Base-by-base conservation (phyloP, 2,329 filamentous ascomycete genomes). In the Verticillium nonalfalfae region DNA sequence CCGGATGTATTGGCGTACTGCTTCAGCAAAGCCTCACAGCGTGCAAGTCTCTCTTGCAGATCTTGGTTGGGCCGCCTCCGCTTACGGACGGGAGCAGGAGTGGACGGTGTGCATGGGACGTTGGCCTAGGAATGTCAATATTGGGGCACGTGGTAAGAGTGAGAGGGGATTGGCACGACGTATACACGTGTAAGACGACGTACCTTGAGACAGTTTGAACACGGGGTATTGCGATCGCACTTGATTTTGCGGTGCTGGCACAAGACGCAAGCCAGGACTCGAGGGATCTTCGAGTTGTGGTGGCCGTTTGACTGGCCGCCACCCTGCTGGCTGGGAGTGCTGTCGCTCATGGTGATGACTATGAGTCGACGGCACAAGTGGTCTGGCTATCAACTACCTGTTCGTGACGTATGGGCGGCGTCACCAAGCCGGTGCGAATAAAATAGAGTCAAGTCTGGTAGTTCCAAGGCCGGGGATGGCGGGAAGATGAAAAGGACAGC, bases 211-310 rank as follows among this genome's bases (percentile, higher is more conserved):
- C 84, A 86, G 66, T 86, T 86, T 62, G 83, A 80, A 67, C 84
- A 86, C 4, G 84, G 84, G 50, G 80, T 84, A 52, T 79, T 80
- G 63, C 84, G 79, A 67, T 86, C 83, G 72, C 84, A 87, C 70
- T 85, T 85, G 72, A 86, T 86, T 73, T 87, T 86, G 67, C 84
- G 80, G 68, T 83, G 81, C 69, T 86, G 84, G 68, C 84, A 86
- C 40, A 85, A 74, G 21, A 84, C 81, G 66, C 83, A 85, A 21
- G 81, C 81, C 61, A 84, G 73, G 56, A 84, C 77, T 66, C 81
- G 74, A 14, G 75, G 72, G 13, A 76, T 56, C 13, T 33, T 34
- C 26, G 33, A 34, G 54, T 56, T 56, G 13, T 56, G 26, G 15
- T 52, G 45, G 45, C 9, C n/a, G 45, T 26, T 52, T 52, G 45